Evolutionary conservation across 345 rosid species (phyloP), one percentile per base, ranked within the genome.

Genomic region (Salix exigua): DNA sequence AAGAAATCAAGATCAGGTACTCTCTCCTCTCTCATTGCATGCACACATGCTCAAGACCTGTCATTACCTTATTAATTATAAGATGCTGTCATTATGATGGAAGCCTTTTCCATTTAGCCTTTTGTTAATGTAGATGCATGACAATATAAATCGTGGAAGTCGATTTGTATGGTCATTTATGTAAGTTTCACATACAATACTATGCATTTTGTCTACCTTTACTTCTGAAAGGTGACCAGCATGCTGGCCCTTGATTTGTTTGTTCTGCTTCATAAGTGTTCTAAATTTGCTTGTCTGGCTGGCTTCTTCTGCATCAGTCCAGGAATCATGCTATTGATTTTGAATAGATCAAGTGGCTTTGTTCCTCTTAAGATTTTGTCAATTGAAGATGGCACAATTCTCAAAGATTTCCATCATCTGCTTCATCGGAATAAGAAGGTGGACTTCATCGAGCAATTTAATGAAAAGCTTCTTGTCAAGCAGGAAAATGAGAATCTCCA

Each of bases 401-500:
- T 96, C 79, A 93, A 93, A 86, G 82, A 92, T 50, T 96, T 96
- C 74, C 82, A 87, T 77, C 99, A 96, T 86, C 87, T 96, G 65
- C 97, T 96, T 80, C 97, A 91, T 83, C 89, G 95, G 51, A 93
- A 91, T 83, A 96, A 93, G 88, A 93, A 93, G 91, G 98, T 96
- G 81, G 99, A 96, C 77, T 96, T 96, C 83, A 95, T 95, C 18
- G 99, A 95, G 83, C 99, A 95, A 50, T 95, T 95, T 82, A 95
- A 95, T 79, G 98, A 95, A 76, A 95, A 95, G 84, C 99, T 95
- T 82, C 99, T 95, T 85, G 98, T 95, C 74, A 95, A 95, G 88
- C 99, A 96, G 84, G 98, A 93, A 80, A 89, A 92, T 73, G 99
- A 96, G 87, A 91, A 96, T 82, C 99, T 96, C 72, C 99, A 96